Conservation (phyloP, 208 protist genomes). For the Wallacemonas rigidus region DNA sequence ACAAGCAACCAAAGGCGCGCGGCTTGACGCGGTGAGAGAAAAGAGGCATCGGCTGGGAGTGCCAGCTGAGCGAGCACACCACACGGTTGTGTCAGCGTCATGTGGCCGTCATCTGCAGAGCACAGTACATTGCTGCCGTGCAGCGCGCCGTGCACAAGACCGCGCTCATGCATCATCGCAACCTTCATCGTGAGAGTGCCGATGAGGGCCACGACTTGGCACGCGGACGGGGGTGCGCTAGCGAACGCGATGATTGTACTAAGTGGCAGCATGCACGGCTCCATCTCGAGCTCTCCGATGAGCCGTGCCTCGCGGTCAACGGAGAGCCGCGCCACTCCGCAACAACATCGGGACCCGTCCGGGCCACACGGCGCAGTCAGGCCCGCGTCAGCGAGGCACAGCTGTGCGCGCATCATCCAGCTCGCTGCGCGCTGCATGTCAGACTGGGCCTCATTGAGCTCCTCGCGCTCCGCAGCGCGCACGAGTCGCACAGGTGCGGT, state of each 20-base stretch:
- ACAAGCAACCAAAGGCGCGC: slow-evolving; percentile 27
- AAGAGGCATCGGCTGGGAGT: slow-evolving; percentile 47
- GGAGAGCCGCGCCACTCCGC: slow-evolving; percentile 46
- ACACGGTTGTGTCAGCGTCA: slow-evolving; percentile 51
- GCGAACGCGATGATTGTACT: slow-evolving; percentile 59
- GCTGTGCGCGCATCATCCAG: slow-evolving; percentile 5
- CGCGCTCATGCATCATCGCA: slow-evolving; percentile 50
- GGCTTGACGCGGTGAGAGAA: slow-evolving; percentile 42
- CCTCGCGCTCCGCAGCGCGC: slow-evolving; percentile 8
- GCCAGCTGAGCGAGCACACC: slow-evolving; percentile 49
- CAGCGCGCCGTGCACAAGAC: slow-evolving; percentile 72
- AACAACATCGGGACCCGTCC: slow-evolving; percentile 35
- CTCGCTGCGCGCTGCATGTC: background rate
- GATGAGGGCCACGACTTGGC: slow-evolving; percentile 52
- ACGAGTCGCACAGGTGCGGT: background rate
- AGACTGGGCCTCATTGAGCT: slow-evolving; percentile 14
- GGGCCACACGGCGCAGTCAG: slow-evolving; percentile 14
- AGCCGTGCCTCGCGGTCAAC: slow-evolving; percentile 67
- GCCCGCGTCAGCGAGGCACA: background rate
- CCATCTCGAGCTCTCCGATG: slow-evolving; percentile 62
- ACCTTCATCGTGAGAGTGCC: slow-evolving; percentile 50
- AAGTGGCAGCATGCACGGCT: slow-evolving; percentile 59
- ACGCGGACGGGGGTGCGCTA: slow-evolving; percentile 28
- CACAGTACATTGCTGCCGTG: slow-evolving; percentile 80
- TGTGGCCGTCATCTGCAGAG: slow-evolving; percentile 69